Evolutionary conservation across 768 basidiomycete genomes (phyloP).

Genomic region (Mycena haematopus): DNA sequence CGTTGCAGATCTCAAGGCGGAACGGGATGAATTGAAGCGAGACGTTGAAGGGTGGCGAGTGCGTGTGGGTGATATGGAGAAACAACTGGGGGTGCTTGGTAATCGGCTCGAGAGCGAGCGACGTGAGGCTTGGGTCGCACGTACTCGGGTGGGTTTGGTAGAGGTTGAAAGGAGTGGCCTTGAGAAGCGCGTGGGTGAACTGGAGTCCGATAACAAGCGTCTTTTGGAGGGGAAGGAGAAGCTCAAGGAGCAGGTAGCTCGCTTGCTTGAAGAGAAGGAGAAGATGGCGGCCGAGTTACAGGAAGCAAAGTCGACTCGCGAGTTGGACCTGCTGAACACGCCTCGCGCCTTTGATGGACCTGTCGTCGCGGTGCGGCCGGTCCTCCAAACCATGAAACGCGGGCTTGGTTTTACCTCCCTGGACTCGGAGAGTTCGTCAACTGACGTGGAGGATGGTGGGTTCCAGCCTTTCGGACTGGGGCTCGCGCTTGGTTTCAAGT

Average conservation of each 20-base stretch:
- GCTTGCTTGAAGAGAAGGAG: constrained; percentile 47
- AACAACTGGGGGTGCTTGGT: constrained; percentile 66
- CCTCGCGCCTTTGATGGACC: constrained; percentile 42
- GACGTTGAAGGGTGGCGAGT: constrained; percentile 89
- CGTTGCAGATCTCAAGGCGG: constrained; percentile 80
- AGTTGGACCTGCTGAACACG: constrained; percentile 47
- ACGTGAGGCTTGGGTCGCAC: constrained; percentile 84
- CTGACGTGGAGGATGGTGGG: constrained; percentile 71
- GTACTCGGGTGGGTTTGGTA: constrained; percentile 69
- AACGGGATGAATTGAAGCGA: constrained; percentile 86
- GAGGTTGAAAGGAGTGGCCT: constrained; percentile 71
- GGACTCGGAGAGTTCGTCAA: constrained; percentile 69
- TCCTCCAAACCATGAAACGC: constrained; percentile 41
- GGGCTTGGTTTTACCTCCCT: constrained; percentile 64
- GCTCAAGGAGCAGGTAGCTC: constrained; percentile 40
- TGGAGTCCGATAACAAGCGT: constrained; percentile 36
- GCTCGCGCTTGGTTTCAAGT: constrained; percentile 50
- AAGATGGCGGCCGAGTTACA: constrained; percentile 55
- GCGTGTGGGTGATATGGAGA: constrained; percentile 79
- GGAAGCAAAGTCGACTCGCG: constrained; percentile 43
- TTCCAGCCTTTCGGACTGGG: constrained; percentile 42
- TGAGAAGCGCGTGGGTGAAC: constrained; percentile 49
- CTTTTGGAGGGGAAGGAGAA: constrained; percentile 45
- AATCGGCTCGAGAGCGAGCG: constrained; percentile 79
- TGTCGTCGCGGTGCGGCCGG: constrained; percentile 31